Base-by-base conservation (phyloP, 768 basidiomycete genomes). In the Tylopilus intermedius region DNA sequence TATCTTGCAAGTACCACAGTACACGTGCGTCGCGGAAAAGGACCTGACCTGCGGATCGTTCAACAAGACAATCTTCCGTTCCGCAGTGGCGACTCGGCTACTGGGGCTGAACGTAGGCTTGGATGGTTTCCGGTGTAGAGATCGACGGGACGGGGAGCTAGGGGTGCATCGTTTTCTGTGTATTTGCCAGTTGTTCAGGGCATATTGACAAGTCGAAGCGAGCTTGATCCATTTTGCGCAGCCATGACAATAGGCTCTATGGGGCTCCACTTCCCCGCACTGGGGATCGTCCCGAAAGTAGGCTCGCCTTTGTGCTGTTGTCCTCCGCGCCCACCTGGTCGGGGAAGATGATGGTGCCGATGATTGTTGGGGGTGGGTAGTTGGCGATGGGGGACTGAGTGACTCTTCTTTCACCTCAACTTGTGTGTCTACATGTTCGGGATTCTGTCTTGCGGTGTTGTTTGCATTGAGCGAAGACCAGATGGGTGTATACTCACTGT, bases 221-320 rank as follows among this genome's bases (percentile, higher is more conserved):
- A 88, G 71, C 45, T 69, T 74, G 51, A 89, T 74, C 84, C 85
- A 87, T 54, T 75, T 80, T 49, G 79, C 68, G 63, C 88, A 90
- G 35, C 71, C 73, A 57, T 75, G 76, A 64, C 88, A 90, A 46
- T 78, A 68, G 15, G 79, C 80, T 50, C 75, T 73, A 47, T 79
- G 68, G 5, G 77, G 71, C 58, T 80, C 73, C 15, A 82, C 71
- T 47, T 74, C 76, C 45, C 77, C 77, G 4, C 72, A 71, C 47
- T 74, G 73, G 11, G 78, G 74, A 63, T 88, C 86, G 3, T 73
- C 66, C 49, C 80, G 77, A 3, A 90, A 68, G 27, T 72, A 54
- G 11, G 74, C 75, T 56, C 78, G 76, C 53, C 82, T 73, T 57
- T 83, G 76, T 44, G 69, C 70, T 56, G 72, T 73, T 1, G 50